Evolutionary conservation across 1,284 basidiomycete genomes (phyloP), one percentile per base, ranked within the genome.

Genomic region (Cystobasidiaceae sp.): DNA sequence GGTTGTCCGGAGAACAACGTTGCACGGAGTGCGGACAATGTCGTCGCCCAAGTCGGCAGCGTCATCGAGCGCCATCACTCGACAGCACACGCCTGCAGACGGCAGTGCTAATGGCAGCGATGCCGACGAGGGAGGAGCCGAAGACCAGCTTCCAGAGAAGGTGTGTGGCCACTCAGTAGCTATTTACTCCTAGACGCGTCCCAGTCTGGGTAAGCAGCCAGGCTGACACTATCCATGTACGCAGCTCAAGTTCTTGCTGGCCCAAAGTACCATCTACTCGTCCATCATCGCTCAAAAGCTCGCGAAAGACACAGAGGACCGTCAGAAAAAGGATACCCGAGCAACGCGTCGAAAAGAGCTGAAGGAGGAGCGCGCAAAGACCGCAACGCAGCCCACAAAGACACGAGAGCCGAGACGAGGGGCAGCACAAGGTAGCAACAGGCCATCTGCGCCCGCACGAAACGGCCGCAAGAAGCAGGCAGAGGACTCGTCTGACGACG

Each of bases 261-360:
- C 41, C 19, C 67, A 68, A 37, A 58, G 52, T 37, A 58, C 54
- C 6, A 60, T 68, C 34, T 68, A 68, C 49, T 52, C 54, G 33
- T 30, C 57, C 25, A 65, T 68, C 49, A 63, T 67, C 39, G 61
- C 49, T 11, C 48, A 65, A 13, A 63, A 68, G 43, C 54, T 68
- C 44, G 32, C 39, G 8, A 30, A 56, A 44, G 61, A 63, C 27
- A 55, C 62, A 8, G 49, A 58, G 33, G 67, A 68, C 9, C 33
- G 67, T 5, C 54, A 56, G 11, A 39, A 50, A 37, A 44, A 48
- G 13, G 60, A 59, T 23, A 62, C 37, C 28, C 28, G 49, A 32
- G 60, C 61, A n/a, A 41, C 28, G 30, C 52, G 61, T 33, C 48
- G 60, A 23, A 49, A 50, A 28, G 52, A 45, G 51, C 45, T 46